Evolutionary conservation across 108 stramenopile genomes (phyloP), one percentile per base, ranked within the genome.

Genomic region (Fragilariopsis cylindrus): DNA sequence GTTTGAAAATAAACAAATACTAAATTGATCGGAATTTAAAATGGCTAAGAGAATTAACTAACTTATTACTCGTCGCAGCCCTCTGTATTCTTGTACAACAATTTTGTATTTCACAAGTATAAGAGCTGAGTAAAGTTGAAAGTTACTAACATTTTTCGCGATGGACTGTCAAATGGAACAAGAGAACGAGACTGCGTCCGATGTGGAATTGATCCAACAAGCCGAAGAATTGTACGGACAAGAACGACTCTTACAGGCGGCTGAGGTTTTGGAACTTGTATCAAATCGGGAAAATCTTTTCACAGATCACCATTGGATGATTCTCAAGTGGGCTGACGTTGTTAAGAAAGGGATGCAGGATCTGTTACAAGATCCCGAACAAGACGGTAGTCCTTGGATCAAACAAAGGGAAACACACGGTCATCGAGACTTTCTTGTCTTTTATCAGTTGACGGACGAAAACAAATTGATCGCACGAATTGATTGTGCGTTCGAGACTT

Each of bases 381-480:
- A 52, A 68, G 75, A 76, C 19, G 75, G 66, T 9, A 57, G 69
- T 48, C 47, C 57, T 9, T 93, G 92, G 89, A 88, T 62, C 11
- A 89, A 89, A 71, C 86, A 87, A 53, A 85, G 84, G 19, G 85
- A 90, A 78, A 70, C 76, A 8, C 88, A 86, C 60, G 92, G 90
- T 2, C 76, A 82, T 73, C 76, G 84, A 16, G 83, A 93, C 69
- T 87, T 87, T 50, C 65, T 83, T 18, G 81, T 89, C 1, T 83
- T 90, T 60, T 90, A 89, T 73, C 84, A 89, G 65, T 1, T 90
- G 7, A 76, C 78, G n/a, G 71, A 76, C 48, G 65, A 81, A 6
- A 76, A 73, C 40, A 54, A 78, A 16, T 72, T 92, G 13, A 71
- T 69, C 21, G 81, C 79, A 66, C 83, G 92, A 7, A 81, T 90